phyloP scores from a whole-genome alignment of 805 yeast species.

The Ogataea paraovalis region DNA sequence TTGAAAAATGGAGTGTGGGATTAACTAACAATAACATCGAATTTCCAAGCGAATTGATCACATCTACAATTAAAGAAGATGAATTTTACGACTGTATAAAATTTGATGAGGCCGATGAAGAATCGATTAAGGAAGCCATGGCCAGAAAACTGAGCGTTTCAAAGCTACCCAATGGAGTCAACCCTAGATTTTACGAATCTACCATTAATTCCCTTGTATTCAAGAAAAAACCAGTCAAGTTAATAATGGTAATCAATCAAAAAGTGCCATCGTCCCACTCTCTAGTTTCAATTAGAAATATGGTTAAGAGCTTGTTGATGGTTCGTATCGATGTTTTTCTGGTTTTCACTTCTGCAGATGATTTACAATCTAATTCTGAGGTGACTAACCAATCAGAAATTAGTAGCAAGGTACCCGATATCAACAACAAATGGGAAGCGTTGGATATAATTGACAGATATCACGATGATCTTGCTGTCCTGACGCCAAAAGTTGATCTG shows the following conservation, averaged over 20 bases:
- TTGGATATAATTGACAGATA: slow-evolving; percentile 17
- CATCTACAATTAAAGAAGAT: slow-evolving; percentile 24
- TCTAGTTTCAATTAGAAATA: slow-evolving; percentile 25
- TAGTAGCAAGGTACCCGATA: slow-evolving; percentile 1
- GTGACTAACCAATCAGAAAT: slow-evolving; percentile 16
- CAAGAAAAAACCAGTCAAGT: slow-evolving; percentile 25
- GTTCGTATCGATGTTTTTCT: slow-evolving; percentile 27
- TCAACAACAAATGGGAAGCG: slow-evolving; percentile 7
- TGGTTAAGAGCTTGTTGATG: slow-evolving; percentile 25
- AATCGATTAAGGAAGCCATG: neutral
- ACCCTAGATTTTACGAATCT: slow-evolving; percentile 28
- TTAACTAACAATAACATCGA: slow-evolving; percentile 20
- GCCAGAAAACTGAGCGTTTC: neutral
- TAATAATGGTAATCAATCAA: slow-evolving; percentile 29
- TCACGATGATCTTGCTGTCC: slow-evolving; percentile 5
- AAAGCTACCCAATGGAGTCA: slow-evolving; percentile 23
- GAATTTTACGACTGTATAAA: slow-evolving; percentile 19
- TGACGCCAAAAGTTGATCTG: slow-evolving; percentile 13
- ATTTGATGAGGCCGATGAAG: slow-evolving; percentile 1
- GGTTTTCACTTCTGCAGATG: slow-evolving; percentile 19
- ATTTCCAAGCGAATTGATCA: slow-evolving; percentile 23
- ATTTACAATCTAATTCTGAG: slow-evolving; percentile 8
- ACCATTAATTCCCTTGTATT: slow-evolving; percentile 23
- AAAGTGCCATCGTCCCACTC: slow-evolving; percentile 18
- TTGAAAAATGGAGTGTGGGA: slow-evolving; percentile 32